Percentiles rank a stretch among this genome's conserved stretches.
phyloP scores from a whole-genome alignment of 257 asterid genomes.

The Fraxinus cuspidata region DNA sequence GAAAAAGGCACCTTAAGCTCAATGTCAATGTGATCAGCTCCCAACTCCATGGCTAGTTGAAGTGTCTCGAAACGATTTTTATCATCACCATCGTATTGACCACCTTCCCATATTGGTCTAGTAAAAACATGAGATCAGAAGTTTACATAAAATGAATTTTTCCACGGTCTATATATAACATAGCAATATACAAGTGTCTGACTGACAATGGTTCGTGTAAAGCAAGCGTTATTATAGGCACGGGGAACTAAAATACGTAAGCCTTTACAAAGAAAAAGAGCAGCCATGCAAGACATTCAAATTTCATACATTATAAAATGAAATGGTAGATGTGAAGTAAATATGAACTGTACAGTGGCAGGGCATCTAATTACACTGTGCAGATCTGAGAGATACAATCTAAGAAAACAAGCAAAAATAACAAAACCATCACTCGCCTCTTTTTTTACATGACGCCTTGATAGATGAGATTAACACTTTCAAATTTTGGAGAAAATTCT shows the following conservation, averaged over 20 bases:
- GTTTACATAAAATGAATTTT: slow-evolving; percentile 13
- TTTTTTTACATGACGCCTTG: too few relatives aligned
- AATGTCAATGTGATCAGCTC: slow-evolving; percentile 95
- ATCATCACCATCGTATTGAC: slow-evolving; percentile 86
- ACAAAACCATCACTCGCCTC: too few relatives aligned
- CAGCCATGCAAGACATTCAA: slow-evolving; percentile 5
- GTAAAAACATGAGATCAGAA: slow-evolving; percentile 20
- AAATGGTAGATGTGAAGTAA: slow-evolving; percentile 2
- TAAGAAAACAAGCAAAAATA: neutral
- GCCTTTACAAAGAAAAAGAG: neutral
- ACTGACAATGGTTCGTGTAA: too few relatives aligned
- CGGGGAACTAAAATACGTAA: neutral
- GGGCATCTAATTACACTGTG: neutral
- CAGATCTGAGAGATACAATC: slow-evolving; percentile 10
- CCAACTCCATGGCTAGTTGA: slow-evolving; percentile 84
- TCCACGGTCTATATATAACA: neutral
- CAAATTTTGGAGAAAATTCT: neutral
- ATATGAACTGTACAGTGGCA: neutral
- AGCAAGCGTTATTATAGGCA: too few relatives aligned
- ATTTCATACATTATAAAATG: slow-evolving; percentile 3
- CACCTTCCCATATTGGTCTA: slow-evolving; percentile 99
- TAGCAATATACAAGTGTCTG: neutral
- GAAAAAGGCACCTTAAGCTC: slow-evolving; percentile 74
- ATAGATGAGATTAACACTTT: too few relatives aligned
- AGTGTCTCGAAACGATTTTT: slow-evolving; percentile 62